Evolutionary conservation across 2,329 filamentous ascomycete species (phyloP), one percentile per base, ranked within the genome.

Genomic region (Pyrenophora teres): DNA sequence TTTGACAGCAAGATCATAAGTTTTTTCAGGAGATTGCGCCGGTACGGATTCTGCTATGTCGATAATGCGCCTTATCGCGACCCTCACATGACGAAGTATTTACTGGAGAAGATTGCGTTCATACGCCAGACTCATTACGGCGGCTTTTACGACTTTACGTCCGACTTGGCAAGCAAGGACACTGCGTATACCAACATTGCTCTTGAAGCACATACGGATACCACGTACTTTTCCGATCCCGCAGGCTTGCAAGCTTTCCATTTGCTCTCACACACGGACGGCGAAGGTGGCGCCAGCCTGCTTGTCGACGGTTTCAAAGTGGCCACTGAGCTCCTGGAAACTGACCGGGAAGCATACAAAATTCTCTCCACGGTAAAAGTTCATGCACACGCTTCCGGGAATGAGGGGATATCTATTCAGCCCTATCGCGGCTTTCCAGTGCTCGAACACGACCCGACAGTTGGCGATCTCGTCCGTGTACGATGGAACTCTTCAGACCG

Each of bases 401-500:
- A 97, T 65, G 79, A 88, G 54, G 90, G 89, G 27, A 88, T 92
- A 56, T 88, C 84, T 31, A 92, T 97, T 55, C 82, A 88, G 42
- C 90, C 93, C 0, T 83, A 87, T 51, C 78, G 76, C 36, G 75
- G 81, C 3, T 89, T 87, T 52, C 89, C 92, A 0, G 90, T 96
- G 1, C 77, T 97, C 7, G 85, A 87, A 50, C 75, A 85, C 37
- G 78, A 85, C 40, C 70, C 75, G 0, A 64, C 71, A 1, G 76
- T 74, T 2, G 66, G 69, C 0, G 65, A 72, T 32, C 67, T 88
- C 36, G 75, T 81, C 25, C 87, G 91, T 49, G 80, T 97, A 6
- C 83, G 93, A 46, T 99, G 94, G 94, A 99, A 99, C 72, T 93
- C 92, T 58, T 88, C 91, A 57, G 94, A 97, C 71, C 81, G 94